Conservation (phyloP, 139 green algal species). For the Chlamydomonas sp. region DNA sequence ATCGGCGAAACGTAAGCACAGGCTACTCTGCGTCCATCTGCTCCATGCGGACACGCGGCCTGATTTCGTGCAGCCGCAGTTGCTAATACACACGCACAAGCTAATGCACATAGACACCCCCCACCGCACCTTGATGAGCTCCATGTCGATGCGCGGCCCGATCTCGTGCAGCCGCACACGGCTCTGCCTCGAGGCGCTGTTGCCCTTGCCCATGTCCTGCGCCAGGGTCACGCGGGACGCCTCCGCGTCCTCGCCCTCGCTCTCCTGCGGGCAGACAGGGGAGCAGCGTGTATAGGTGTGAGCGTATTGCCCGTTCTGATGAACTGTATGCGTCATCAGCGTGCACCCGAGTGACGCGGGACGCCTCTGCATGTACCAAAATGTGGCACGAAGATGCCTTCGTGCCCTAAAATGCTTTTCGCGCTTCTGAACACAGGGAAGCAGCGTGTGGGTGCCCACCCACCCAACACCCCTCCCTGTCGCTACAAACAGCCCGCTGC, state of each 20-base stretch:
- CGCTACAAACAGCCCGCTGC: not conserved
- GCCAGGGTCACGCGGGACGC: slow-evolving; percentile 70
- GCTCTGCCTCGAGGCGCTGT: slow-evolving; percentile 61
- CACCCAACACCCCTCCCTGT: not conserved
- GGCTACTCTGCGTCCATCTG: too few species aligned
- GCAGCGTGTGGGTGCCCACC: not conserved
- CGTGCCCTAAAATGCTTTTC: not conserved
- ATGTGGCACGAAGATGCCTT: not conserved
- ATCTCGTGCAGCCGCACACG: slow-evolving; percentile 87
- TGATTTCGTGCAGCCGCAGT: not conserved
- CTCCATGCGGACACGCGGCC: too few species aligned
- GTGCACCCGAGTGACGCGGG: too few species aligned
- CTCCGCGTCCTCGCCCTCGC: slow-evolving; percentile 86
- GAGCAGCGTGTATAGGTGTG: not conserved
- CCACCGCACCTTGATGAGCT: slow-evolving; percentile 90
- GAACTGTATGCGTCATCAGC: not conserved
- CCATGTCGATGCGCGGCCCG: slow-evolving; percentile 90
- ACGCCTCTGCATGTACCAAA: too few species aligned
- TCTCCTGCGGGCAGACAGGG: slow-evolving; percentile 69
- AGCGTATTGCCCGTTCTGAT: not conserved
- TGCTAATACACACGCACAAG: not conserved
- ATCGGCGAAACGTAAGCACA: too few species aligned
- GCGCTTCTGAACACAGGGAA: not conserved
- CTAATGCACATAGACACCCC: not conserved
- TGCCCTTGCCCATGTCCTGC: slow-evolving; percentile 61